These are phyloP conservation scores for Gyrodon lividus DNA, from an alignment of 768 basidiomycete species.

Conservation along the genomic window DNA sequence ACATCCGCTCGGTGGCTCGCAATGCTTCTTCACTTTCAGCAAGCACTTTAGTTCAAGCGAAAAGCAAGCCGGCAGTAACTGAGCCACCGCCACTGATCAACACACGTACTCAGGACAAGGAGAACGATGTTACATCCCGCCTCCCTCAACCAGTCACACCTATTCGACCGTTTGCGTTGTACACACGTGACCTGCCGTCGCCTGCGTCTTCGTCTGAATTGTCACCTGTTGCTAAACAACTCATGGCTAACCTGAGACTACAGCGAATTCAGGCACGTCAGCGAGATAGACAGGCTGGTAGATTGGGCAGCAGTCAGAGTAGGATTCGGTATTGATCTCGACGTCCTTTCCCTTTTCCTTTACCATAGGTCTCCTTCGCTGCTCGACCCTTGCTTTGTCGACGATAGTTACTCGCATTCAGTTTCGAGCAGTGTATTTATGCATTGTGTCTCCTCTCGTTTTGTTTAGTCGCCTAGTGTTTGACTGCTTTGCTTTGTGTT, in stretches of 20 bases:
- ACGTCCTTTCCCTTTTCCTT: background rate
- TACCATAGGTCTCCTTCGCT: slow-evolving; percentile 11
- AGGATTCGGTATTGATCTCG: slow-evolving; percentile 27
- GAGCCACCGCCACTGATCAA: background rate
- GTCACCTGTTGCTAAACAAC: slow-evolving; percentile 62
- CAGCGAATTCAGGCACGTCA: slow-evolving; percentile 36
- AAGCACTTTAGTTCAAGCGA: background rate
- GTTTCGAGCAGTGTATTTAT: slow-evolving; percentile 8
- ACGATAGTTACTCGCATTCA: background rate
- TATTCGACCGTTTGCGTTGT: slow-evolving; percentile 39
- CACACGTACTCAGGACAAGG: slow-evolving; percentile 13
- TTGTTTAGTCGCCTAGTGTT: slow-evolving; percentile 6
- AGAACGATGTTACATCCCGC: slow-evolving; percentile 24
- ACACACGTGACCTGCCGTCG: slow-evolving; percentile 42
- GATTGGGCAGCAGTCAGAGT: slow-evolving; percentile 32
- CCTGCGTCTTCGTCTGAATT: slow-evolving; percentile 73
- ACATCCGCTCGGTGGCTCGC: background rate
- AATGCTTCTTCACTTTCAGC: slow-evolving; percentile 7
- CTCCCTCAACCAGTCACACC: slow-evolving; percentile 45
- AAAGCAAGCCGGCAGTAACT: background rate
- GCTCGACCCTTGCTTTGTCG: slow-evolving; percentile 11
- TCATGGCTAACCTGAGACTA: slow-evolving; percentile 63
- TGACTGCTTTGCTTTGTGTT: background rate
- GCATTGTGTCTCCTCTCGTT: slow-evolving; percentile 7
- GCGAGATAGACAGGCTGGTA: slow-evolving; percentile 30